A percentile compares a stretch with the other conserved stretches of the same genome.
These are phyloP conservation scores for Fragaria nilgerrensis DNA, from an alignment of 306 rosid genomes.

Conservation along the genomic window DNA sequence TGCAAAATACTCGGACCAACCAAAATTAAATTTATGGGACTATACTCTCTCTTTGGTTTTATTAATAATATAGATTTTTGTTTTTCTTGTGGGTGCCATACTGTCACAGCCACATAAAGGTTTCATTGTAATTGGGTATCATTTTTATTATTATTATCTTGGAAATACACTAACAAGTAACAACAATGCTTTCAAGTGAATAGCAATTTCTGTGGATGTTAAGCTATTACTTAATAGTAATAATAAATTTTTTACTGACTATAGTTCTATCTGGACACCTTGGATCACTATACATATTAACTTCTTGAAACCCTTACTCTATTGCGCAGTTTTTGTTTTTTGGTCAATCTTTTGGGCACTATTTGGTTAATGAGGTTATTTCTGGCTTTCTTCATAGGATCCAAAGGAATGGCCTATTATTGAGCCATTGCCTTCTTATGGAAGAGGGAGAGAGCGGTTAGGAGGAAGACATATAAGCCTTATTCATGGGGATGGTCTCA, in stretches of 20 bases:
- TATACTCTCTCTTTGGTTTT: no score
- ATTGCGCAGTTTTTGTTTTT: no score
- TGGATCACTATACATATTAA: background rate
- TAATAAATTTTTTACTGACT: background rate
- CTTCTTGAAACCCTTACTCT: background rate
- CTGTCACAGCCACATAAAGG: background rate
- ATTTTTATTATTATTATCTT: no score
- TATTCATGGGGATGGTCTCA: conserved; percentile 79
- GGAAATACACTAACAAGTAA: background rate
- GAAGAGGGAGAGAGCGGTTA: conserved; percentile 92
- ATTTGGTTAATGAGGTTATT: background rate
- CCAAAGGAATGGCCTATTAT: conserved; percentile 81
- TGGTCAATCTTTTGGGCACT: background rate
- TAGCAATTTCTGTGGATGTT: background rate
- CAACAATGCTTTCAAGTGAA: background rate
- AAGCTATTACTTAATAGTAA: background rate
- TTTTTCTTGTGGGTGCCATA: background rate
- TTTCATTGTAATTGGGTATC: background rate
- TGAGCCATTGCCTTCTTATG: conserved; percentile 87
- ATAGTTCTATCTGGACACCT: background rate
- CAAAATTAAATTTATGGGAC: background rate
- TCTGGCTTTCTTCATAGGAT: conserved; percentile 44
- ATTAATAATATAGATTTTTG: background rate
- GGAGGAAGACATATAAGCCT: conserved; percentile 98
- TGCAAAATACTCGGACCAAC: background rate